Base-by-base conservation (phyloP, 257 asterid genomes). In the Solanum ossicruentum region DNA sequence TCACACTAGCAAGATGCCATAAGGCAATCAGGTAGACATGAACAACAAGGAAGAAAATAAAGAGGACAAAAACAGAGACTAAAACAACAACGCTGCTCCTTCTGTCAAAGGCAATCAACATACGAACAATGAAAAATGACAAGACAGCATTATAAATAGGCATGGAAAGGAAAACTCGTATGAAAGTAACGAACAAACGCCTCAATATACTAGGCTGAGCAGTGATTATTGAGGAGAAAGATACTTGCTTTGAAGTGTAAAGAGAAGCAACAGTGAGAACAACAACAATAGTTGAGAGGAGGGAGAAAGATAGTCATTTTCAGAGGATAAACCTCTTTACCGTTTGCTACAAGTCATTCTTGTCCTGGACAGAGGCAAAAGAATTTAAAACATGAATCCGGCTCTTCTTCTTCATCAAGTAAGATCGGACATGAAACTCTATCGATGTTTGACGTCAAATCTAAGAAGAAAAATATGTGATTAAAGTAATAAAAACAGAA, bases 1-100 rank as follows among this genome's bases (percentile, higher is more conserved):
- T 92, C 20, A 94, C 97, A 82, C 99, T 94, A 57, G 98, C 99
- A 79, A 96, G 91, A 87, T 96, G 99, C 99, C 99, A 96, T 72
- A 93, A 86, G 6, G 98, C 98, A 88, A 93, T 93, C 41, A 93
- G 91, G 54, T 94, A 96, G 51, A 93, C 98, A 86, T 96, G 99
- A 26, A 94, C 98, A 13, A 88, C 93, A 52, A 93, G 82, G 83
- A 93, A 94, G 89, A 96, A 71, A 26, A 91, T 13, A 81, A 93
- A 89, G 10, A 94, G 93, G 23, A 92, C 89, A 70, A 88, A 71
- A 58, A 91, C 18, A 1, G 95, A 88, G 80, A 96, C 89, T 23
- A 93, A 16, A 58, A 91, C 49, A 15, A 86, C 15, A 49, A 88
- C 88, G 57, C 47, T 77, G 82, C 90, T 94, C 79, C 92, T 88